Evolutionary conservation across 2,329 filamentous ascomycete genomes (phyloP).

Genomic region (Ilyonectria destructans): DNA sequence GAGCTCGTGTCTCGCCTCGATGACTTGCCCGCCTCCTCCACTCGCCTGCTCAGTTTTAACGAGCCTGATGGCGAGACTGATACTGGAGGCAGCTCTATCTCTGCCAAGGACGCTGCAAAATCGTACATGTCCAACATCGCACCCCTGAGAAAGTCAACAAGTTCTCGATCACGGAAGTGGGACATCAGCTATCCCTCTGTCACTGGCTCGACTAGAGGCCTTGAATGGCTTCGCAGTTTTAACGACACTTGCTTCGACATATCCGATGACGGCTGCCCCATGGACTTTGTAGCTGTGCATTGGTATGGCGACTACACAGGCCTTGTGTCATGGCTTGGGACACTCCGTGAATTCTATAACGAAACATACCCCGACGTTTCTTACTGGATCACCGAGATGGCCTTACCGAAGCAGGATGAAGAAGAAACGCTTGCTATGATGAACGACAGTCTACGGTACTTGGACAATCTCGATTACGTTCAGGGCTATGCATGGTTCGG

Average conservation of each 20-base stretch:
- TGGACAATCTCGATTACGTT: constrained; percentile 55
- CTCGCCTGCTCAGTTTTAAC: constrained; percentile 60
- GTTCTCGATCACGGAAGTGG: constrained; percentile 50
- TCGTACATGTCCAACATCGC: constrained; percentile 57
- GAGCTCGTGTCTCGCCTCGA: constrained; percentile 48
- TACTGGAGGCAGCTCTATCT: constrained; percentile 58
- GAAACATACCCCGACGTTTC: constrained; percentile 36
- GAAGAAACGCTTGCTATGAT: constrained; percentile 58
- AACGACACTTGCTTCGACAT: constrained; percentile 60
- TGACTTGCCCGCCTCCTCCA: constrained; percentile 53
- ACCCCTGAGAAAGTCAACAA: constrained; percentile 50
- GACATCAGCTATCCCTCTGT: constrained; percentile 60
- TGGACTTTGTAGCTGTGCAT: constrained; percentile 60
- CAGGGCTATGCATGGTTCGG: constrained; percentile 61
- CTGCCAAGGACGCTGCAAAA: constrained; percentile 57
- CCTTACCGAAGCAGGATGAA: constrained; percentile 54
- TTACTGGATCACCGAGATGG: constrained; percentile 61
- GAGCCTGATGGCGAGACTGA: constrained; percentile 60
- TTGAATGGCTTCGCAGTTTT: constrained; percentile 59
- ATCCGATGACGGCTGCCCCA: constrained; percentile 56
- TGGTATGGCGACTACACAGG: constrained; percentile 60
- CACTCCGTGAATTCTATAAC: constrained; percentile 56
- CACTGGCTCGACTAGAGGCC: constrained; percentile 57
- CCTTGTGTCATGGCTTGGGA: constrained; percentile 55
- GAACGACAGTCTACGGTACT: constrained; percentile 56